Evolutionary conservation across 768 basidiomycete genomes (phyloP).

Genomic region (Cubamyces lactineus): DNA sequence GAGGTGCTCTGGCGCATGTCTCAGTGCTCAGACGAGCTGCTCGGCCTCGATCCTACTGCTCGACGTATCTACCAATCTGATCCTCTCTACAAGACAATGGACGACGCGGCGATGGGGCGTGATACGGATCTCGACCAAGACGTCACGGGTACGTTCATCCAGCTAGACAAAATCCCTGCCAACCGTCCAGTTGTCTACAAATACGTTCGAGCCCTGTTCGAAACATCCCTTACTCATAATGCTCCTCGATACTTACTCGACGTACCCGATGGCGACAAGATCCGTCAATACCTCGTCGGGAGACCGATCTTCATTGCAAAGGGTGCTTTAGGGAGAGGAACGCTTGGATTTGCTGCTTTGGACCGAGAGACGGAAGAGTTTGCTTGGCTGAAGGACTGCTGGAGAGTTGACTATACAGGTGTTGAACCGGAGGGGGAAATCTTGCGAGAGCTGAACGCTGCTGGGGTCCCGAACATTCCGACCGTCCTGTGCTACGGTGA

Average conservation of each 20-base stretch:
- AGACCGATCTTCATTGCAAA: background rate
- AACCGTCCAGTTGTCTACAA: background rate
- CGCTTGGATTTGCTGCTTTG: conserved; percentile 12
- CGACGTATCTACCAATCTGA: background rate
- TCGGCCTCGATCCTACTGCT: no score
- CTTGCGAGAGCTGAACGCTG: background rate
- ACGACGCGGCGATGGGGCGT: background rate
- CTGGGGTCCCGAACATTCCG: conserved; percentile 3
- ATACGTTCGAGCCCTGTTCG: conserved; percentile 5
- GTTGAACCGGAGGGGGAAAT: conserved; percentile 1
- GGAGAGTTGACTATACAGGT: background rate
- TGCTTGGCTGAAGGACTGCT: conserved; percentile 17
- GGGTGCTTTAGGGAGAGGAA: background rate
- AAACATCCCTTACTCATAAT: background rate
- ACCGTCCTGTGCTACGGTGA: conserved; percentile 12
- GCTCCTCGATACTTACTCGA: background rate
- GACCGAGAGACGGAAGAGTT: conserved; percentile 7
- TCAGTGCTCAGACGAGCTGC: background rate
- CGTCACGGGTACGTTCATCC: background rate
- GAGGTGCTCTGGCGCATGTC: conserved; percentile 5
- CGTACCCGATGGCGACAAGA: background rate
- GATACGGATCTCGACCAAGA: background rate
- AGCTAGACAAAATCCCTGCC: background rate
- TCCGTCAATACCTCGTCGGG: background rate
- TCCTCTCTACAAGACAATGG: background rate